A percentile compares a stretch with the other conserved stretches of the same genome.
Evolutionary conservation across 345 rosid genomes (phyloP).

Genomic region (Lumnitzera littorea): DNA sequence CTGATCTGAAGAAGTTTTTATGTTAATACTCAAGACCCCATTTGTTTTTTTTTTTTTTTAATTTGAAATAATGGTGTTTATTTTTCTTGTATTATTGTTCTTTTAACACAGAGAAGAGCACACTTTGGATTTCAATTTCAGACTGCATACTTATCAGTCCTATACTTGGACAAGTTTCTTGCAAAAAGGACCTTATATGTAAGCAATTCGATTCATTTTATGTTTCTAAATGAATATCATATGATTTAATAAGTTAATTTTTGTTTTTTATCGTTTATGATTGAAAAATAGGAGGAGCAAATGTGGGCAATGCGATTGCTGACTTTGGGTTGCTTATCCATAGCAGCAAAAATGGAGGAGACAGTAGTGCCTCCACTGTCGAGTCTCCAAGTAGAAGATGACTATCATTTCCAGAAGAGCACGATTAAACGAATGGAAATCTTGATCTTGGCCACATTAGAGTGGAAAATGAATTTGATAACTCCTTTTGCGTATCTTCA

Average conservation of each 20-base stretch:
- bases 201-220: slow-evolving; percentile 14
- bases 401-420: slow-evolving; percentile 37
- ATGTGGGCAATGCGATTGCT: slow-evolving; percentile 63
- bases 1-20: no score
- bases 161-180: slow-evolving; percentile 68
- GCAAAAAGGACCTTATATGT: slow-evolving; percentile 55
- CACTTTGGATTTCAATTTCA: slow-evolving; percentile 54
- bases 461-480: slow-evolving; percentile 60
- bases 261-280: neutral
- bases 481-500: slow-evolving; percentile 74
- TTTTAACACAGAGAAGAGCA: slow-evolving; percentile 44
- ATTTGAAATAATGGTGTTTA: neutral
- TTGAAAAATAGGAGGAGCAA: slow-evolving; percentile 44
- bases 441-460: slow-evolving; percentile 55
- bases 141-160: slow-evolving; percentile 63
- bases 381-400: slow-evolving; percentile 33
- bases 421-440: slow-evolving; percentile 66
- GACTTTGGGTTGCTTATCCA: slow-evolving; percentile 66
- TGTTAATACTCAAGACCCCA: no score
- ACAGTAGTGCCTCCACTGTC: slow-evolving; percentile 49
- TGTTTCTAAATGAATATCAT: neutral
- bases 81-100: neutral
- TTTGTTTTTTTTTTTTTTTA: no score
- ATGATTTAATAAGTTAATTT: neutral
- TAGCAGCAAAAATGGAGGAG: slow-evolving; percentile 92